These are phyloP conservation scores for Phyllosticta citriasiana DNA, from an alignment of 2,329 filamentous ascomycete species.

Conservation along the genomic window DNA sequence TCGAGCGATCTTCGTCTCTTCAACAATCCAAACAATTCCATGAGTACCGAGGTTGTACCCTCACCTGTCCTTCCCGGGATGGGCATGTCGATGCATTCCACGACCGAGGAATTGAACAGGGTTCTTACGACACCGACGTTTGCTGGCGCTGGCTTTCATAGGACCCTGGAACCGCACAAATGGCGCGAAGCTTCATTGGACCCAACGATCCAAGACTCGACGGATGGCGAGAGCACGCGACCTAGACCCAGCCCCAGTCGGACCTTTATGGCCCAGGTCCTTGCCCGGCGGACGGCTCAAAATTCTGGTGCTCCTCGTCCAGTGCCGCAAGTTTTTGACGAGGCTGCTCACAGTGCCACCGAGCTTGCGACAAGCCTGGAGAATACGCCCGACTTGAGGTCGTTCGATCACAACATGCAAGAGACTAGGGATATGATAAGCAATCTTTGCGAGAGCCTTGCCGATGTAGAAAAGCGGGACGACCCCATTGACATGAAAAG, in stretches of 20 bases:
- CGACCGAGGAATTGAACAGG: not conserved
- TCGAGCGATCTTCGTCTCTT: conserved; percentile 24
- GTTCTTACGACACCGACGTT: not conserved
- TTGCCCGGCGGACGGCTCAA: not conserved
- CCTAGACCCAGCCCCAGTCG: conserved; percentile 2
- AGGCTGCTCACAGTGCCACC: conserved; percentile 35
- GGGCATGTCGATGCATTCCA: not conserved
- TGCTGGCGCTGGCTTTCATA: not conserved
- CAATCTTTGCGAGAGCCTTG: not conserved
- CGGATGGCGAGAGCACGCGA: not conserved
- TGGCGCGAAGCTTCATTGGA: not conserved
- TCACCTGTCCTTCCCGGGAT: not conserved
- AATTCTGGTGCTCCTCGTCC: conserved; percentile 1
- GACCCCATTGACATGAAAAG: not conserved
- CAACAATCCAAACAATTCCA: not conserved
- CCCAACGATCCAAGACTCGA: conserved; percentile 1
- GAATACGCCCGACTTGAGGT: conserved; percentile 31
- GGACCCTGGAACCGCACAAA: not conserved
- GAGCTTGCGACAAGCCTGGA: conserved; percentile 37
- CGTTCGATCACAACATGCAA: conserved; percentile 24
- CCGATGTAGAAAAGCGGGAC: not conserved
- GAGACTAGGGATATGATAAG: conserved; percentile 16
- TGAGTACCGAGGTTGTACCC: not conserved
- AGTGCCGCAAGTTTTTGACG: conserved; percentile 20
- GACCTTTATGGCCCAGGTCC: conserved; percentile 1